Conservation (phyloP, 192 early-diverging fungal genomes). For the Backusella morwellensis region DNA sequence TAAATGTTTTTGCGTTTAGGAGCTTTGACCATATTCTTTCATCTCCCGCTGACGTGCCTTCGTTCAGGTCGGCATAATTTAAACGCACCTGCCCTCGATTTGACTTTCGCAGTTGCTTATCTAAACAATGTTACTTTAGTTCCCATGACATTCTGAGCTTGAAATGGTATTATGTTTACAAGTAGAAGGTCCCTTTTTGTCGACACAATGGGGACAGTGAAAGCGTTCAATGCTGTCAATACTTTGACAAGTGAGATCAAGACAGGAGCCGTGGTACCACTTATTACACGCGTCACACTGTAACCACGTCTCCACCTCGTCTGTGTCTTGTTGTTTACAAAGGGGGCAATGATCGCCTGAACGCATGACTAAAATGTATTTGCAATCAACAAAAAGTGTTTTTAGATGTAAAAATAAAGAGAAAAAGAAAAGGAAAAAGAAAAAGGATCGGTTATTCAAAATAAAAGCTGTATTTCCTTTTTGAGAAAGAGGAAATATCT, state of each 20-base stretch:
- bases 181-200: conserved; percentile 56
- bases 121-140: neutral
- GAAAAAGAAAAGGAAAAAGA: too few species aligned
- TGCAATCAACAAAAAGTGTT: neutral
- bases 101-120: conserved; percentile 57
- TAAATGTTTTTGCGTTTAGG: conserved; percentile 66
- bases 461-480: too few species aligned
- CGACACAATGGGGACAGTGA: conserved; percentile 58
- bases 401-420: neutral
- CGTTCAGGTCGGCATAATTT: conserved; percentile 84
- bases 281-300: conserved; percentile 64
- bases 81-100: conserved; percentile 54
- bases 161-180: conserved; percentile 19
- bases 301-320: conserved; percentile 42
- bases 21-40: conserved; percentile 80
- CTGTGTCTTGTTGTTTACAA: neutral
- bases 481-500: too few species aligned
- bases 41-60: conserved; percentile 68
- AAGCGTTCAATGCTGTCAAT: conserved; percentile 63
- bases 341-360: neutral
- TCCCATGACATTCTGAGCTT: too few species aligned
- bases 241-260: conserved; percentile 51
- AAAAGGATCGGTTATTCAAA: too few species aligned
- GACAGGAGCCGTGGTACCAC: conserved; percentile 69
- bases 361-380: neutral